These are phyloP conservation scores for Macrocybe gigantea DNA, from an alignment of 768 basidiomycete genomes.

Conservation along the genomic window DNA sequence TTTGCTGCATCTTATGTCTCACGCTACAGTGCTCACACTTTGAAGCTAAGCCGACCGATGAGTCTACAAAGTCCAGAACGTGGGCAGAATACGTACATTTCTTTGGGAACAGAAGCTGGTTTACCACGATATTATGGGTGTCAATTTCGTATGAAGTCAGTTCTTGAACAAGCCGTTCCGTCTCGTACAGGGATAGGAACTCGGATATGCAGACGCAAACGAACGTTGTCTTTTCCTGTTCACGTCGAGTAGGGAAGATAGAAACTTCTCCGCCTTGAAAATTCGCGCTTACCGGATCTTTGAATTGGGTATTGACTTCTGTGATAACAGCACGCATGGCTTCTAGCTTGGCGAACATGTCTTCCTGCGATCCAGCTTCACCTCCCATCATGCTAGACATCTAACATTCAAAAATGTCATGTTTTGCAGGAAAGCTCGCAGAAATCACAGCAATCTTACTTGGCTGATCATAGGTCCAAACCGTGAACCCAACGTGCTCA, in stretches of 20 bases:
- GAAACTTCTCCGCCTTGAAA: neutral
- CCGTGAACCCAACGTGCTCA: conserved; percentile 87
- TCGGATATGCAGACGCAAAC: conserved; percentile 99
- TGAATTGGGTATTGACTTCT: conserved; percentile 99
- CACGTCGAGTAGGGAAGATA: neutral
- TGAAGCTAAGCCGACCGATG: conserved; percentile 47
- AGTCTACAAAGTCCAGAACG: conserved; percentile 1
- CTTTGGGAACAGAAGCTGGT: conserved; percentile 94
- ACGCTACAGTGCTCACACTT: conserved; percentile 95
- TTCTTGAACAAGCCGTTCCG: conserved; percentile 96
- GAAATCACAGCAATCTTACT: conserved; percentile 20
- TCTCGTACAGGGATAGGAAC: conserved; percentile 97
- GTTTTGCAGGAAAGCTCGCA: neutral
- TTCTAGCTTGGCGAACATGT: conserved; percentile 98
- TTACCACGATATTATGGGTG: conserved; percentile 98
- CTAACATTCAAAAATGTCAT: conserved; percentile 24
- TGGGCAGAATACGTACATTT: conserved; percentile 46
- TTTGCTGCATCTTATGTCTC: conserved; percentile 96
- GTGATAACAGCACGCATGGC: conserved; percentile 96
- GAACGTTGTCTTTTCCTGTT: conserved; percentile 95
- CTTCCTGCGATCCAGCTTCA: conserved; percentile 84
- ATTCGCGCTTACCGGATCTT: conserved; percentile 72
- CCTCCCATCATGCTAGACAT: conserved; percentile 98
- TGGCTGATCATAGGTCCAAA: conserved; percentile 98
- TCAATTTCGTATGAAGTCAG: conserved; percentile 93